A percentile compares a stretch with the other conserved stretches of the same genome.
These are phyloP conservation scores for Xylaria scruposa DNA, from an alignment of 495 filamentous ascomycete species.

Conservation along the genomic window DNA sequence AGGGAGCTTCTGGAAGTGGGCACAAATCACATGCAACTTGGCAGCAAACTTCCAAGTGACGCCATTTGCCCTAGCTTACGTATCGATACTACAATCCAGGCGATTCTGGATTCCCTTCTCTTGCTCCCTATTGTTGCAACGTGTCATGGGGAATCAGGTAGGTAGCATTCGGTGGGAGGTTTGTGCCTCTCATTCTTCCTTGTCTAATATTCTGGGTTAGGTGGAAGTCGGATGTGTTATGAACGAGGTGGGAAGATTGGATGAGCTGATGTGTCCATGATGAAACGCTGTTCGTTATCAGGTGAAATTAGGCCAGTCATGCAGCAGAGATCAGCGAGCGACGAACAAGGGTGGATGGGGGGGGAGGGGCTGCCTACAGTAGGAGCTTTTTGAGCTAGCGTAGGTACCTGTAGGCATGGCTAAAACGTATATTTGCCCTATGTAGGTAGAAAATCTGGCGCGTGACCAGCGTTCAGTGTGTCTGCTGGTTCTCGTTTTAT, in stretches of 20 bases:
- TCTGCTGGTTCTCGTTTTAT: neutral
- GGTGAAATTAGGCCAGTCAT: constrained; percentile 21
- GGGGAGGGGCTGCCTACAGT: neutral
- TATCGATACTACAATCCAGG: neutral
- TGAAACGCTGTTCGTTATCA: constrained; percentile 24
- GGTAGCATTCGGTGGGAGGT: neutral
- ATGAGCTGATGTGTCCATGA: constrained; percentile 23
- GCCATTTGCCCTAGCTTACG: constrained; percentile 4
- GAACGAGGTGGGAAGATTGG: constrained; percentile 10
- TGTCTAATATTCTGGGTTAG: neutral
- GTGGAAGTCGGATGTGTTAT: neutral
- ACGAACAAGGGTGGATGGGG: constrained; percentile 6
- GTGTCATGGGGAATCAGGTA: neutral
- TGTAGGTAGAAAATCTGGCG: neutral
- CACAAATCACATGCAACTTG: constrained; percentile 27
- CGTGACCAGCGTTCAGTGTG: neutral
- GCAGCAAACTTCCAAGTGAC: constrained; percentile 13
- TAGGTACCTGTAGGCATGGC: neutral
- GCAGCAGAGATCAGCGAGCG: neutral
- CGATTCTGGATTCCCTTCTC: neutral
- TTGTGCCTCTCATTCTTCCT: neutral
- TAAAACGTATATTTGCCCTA: neutral
- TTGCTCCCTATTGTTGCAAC: neutral
- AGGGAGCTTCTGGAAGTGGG: constrained; percentile 16
- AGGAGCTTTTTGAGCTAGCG: constrained; percentile 5